These are phyloP conservation scores for Hypoxylon rubiginosum DNA, from an alignment of 2,329 filamentous ascomycete genomes.

Conservation along the genomic window DNA sequence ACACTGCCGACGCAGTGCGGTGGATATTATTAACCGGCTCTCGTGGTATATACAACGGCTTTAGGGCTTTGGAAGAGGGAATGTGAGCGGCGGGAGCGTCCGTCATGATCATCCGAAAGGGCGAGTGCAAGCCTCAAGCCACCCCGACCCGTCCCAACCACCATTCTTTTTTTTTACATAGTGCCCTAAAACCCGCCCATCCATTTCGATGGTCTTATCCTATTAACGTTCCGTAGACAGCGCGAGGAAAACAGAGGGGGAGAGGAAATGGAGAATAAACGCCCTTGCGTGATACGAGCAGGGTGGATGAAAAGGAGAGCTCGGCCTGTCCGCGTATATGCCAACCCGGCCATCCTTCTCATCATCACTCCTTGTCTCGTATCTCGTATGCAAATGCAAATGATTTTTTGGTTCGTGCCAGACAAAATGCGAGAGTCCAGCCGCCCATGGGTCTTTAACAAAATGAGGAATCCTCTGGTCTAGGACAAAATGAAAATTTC, in stretches of 20 bases:
- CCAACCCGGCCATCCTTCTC: slow-evolving; percentile 11
- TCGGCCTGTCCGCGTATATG: slow-evolving; percentile 1
- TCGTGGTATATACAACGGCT: slow-evolving; percentile 39
- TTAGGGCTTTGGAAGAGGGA: slow-evolving; percentile 16
- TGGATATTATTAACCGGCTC: slow-evolving; percentile 36
- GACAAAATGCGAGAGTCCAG: slow-evolving; percentile 34
- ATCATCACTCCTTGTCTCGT: slow-evolving; percentile 18
- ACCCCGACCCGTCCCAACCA: slow-evolving; percentile 13
- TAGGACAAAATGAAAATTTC: slow-evolving; percentile 37
- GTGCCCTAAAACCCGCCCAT: slow-evolving; percentile 10
- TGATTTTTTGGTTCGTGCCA: slow-evolving; percentile 35
- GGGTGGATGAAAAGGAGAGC: slow-evolving; percentile 1
- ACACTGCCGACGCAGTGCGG: slow-evolving; percentile 18
- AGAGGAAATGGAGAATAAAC: slow-evolving; percentile 23
- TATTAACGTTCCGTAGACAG: slow-evolving; percentile 31
- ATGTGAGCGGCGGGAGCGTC: slow-evolving; percentile 14
- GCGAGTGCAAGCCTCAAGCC: slow-evolving; percentile 11
- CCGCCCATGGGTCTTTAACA: slow-evolving; percentile 23
- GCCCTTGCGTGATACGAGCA: slow-evolving; percentile 35
- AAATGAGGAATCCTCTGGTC: slow-evolving; percentile 30
- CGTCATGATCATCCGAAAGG: neutral
- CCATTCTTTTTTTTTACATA: slow-evolving; percentile 16
- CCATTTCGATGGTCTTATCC: slow-evolving; percentile 25
- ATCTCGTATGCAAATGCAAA: slow-evolving; percentile 42
- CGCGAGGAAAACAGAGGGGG: slow-evolving; percentile 15